phyloP scores from a whole-genome alignment of 2,329 filamentous ascomycete species.

The Arthroderma sp. region DNA sequence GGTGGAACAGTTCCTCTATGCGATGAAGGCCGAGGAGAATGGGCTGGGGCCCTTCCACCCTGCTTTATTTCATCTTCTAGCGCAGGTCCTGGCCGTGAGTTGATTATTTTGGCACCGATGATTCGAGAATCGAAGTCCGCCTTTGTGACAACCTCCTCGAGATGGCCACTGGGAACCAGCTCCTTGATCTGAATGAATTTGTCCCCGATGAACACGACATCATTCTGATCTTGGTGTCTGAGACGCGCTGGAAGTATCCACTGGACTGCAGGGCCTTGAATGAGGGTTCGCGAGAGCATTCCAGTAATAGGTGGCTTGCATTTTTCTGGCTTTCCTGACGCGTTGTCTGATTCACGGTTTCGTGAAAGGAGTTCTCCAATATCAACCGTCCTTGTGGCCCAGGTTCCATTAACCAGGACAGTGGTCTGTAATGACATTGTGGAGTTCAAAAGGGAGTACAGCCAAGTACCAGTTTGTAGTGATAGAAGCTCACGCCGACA shows the following conservation, averaged over 20 bases:
- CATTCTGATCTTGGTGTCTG: conserved; percentile 56
- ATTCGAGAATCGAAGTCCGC: conserved; percentile 69
- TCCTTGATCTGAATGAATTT: conserved; percentile 71
- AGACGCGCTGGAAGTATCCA: conserved; percentile 71
- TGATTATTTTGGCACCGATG: conserved; percentile 64
- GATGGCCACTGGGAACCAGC: conserved; percentile 52
- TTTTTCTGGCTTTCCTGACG: conserved; percentile 17
- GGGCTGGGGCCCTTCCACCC: conserved; percentile 8
- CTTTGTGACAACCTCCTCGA: conserved; percentile 66
- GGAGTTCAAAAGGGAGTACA: neutral
- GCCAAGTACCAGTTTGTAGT: neutral
- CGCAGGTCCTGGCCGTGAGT: conserved; percentile 38
- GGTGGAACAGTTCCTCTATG: conserved; percentile 45
- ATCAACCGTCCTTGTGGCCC: conserved; percentile 13
- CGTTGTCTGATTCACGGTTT: conserved; percentile 10
- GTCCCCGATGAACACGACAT: conserved; percentile 78
- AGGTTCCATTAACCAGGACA: conserved; percentile 14
- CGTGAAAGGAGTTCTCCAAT: conserved; percentile 14
- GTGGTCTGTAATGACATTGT: conserved; percentile 17
- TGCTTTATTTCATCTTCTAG: conserved; percentile 25
- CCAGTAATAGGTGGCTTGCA: conserved; percentile 48
- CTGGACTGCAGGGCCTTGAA: conserved; percentile 62
- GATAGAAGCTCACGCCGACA: neutral
- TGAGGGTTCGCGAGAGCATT: conserved; percentile 64
- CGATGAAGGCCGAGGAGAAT: neutral